Conservation (phyloP, 1,284 basidiomycete species). For the Mycena citricolor region DNA sequence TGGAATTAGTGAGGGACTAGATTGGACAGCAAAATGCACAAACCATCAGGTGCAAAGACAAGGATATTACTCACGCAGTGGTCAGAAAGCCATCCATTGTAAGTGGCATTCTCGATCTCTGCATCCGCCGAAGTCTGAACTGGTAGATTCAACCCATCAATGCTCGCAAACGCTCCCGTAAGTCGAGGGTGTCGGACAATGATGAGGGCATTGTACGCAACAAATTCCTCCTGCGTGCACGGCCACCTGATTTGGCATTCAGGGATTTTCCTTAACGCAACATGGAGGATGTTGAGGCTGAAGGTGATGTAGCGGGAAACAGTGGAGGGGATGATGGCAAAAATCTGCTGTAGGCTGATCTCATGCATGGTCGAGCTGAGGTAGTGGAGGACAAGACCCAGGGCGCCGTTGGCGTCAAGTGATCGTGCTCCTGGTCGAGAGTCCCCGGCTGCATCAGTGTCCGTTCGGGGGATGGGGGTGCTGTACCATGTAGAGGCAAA, state of each 20-base stretch:
- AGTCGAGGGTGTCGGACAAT: conserved; percentile 36
- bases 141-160: conserved; percentile 34
- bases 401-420: conserved; percentile 1
- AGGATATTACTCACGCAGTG: conserved; percentile 39
- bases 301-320: conserved; percentile 28
- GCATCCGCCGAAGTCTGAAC: conserved; percentile 33
- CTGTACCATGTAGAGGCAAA: conserved; percentile 38
- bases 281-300: neutral
- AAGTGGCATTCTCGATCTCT: conserved; percentile 44
- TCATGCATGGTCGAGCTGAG: neutral
- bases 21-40: conserved; percentile 31
- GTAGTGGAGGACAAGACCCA: conserved; percentile 4
- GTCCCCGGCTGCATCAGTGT: too few relatives aligned
- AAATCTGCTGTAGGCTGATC: conserved; percentile 21
- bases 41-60: conserved; percentile 4
- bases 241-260: neutral
- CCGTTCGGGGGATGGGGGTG: conserved; percentile 34
- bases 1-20: conserved; percentile 16
- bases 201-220: conserved; percentile 31
- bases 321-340: conserved; percentile 33
- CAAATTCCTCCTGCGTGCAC: neutral
- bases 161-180: conserved; percentile 39
- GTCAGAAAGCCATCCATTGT: conserved; percentile 45
- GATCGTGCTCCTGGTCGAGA: neutral
- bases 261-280: neutral